These are phyloP conservation scores for Vaccinium myrtillus DNA, from an alignment of 148 eudicot species.

Conservation along the genomic window DNA sequence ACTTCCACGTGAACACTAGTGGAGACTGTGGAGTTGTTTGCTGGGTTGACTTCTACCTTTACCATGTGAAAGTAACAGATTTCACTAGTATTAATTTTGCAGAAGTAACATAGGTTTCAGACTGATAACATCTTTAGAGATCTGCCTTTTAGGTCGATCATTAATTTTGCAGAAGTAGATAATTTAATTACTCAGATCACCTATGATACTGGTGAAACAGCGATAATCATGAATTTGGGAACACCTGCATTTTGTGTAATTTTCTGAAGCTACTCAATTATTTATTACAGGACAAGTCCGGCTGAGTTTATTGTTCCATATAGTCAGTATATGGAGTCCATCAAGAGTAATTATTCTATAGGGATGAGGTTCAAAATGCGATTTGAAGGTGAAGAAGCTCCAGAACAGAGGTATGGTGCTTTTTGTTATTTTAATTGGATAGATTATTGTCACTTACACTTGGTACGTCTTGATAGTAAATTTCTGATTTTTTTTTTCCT, in stretches of 20 bases:
- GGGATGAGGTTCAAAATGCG: conserved; percentile 99
- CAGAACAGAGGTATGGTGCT: conserved; percentile 79
- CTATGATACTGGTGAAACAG: not conserved
- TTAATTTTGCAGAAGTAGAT: not conserved
- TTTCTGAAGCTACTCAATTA: not conserved
- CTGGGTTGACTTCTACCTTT: not conserved
- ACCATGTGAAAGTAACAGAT: not conserved
- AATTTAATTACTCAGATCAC: not conserved
- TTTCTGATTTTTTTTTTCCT: not conserved
- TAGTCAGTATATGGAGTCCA: conserved; percentile 79
- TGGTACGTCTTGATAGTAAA: not conserved
- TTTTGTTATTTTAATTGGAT: not conserved
- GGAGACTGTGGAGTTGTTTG: not conserved
- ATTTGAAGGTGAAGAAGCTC: conserved; percentile 99
- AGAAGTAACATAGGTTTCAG: not conserved
- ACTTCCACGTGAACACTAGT: not conserved
- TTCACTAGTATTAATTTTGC: not conserved
- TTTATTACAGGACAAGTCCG: conserved; percentile 78
- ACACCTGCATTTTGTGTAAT: not conserved
- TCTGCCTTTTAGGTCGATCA: not conserved
- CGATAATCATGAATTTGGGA: not conserved
- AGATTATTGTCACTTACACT: too few species aligned
- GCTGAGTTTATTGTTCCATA: conserved; percentile 91
- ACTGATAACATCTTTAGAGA: not conserved
- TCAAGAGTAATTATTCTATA: conserved; percentile 68